phyloP scores from a whole-genome alignment of 164 flowering plant genomes.

The Tetrastigma voinierianum region DNA sequence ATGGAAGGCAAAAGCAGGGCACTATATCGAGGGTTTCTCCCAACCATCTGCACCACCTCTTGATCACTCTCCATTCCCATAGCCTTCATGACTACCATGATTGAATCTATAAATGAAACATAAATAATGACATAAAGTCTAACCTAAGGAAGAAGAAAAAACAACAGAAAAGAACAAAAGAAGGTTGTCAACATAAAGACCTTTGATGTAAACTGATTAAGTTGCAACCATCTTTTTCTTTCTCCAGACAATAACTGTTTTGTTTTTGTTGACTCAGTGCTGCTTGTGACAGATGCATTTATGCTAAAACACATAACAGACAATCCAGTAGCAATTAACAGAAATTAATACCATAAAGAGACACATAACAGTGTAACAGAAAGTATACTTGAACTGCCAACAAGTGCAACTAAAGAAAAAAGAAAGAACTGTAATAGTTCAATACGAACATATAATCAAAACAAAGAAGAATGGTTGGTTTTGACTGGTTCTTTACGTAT shows the following conservation, averaged over 20 bases:
- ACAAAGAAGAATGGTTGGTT: too few species aligned
- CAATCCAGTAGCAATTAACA: neutral
- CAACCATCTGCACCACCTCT: slow-evolving; percentile 95
- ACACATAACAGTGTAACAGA: neutral
- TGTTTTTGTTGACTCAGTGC: slow-evolving; percentile 71
- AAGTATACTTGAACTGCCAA: too few species aligned
- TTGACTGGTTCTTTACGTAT: too few species aligned
- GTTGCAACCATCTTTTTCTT: slow-evolving; percentile 66
- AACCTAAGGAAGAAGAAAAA: neutral
- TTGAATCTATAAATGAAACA: slow-evolving; percentile 50
- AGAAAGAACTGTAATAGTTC: too few species aligned
- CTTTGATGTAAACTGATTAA: slow-evolving; percentile 55
- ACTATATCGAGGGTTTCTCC: slow-evolving; percentile 86
- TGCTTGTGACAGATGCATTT: slow-evolving; percentile 87
- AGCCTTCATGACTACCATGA: slow-evolving; percentile 88
- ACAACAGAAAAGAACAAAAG: neutral
- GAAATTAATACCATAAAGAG: neutral
- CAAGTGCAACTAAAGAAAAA: too few species aligned
- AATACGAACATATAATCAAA: too few species aligned
- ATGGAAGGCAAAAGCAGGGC: slow-evolving; percentile 83
- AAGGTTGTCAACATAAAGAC: slow-evolving; percentile 20
- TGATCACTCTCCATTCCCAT: slow-evolving; percentile 99
- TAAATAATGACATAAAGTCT: neutral
- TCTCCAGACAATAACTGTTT: slow-evolving; percentile 77
- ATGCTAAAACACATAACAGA: slow-evolving; percentile 36